Evolutionary conservation across 805 yeast genomes (phyloP).

Genomic region (Lachancea fermentati): DNA sequence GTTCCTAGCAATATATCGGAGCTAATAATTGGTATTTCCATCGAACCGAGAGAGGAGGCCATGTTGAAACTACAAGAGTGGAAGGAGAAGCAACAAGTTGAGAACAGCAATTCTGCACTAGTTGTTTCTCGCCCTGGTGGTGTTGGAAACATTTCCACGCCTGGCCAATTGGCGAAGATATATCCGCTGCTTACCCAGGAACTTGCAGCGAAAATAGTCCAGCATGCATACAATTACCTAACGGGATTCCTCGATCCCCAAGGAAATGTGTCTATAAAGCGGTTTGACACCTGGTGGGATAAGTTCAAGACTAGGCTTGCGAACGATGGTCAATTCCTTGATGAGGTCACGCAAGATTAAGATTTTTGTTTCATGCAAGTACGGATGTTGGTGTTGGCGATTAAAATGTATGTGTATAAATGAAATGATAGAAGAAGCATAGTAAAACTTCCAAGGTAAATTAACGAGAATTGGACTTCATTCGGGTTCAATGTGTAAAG

Average conservation of each 20-base stretch:
- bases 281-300: slow-evolving; percentile 93
- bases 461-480: too few relatives aligned
- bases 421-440: background rate
- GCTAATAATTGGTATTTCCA: slow-evolving; percentile 73
- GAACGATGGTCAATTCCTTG: slow-evolving; percentile 79
- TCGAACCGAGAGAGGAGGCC: slow-evolving; percentile 72
- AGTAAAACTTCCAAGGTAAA: too few relatives aligned
- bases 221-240: slow-evolving; percentile 85
- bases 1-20: slow-evolving; percentile 36
- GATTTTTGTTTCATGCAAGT: background rate
- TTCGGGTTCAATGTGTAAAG: too few relatives aligned
- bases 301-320: slow-evolving; percentile 71
- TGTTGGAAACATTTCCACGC: slow-evolving; percentile 19
- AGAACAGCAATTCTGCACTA: slow-evolving; percentile 16
- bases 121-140: slow-evolving; percentile 27
- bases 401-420: background rate
- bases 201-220: slow-evolving; percentile 81
- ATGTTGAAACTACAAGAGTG: slow-evolving; percentile 47
- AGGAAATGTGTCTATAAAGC: slow-evolving; percentile 82
- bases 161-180: slow-evolving; percentile 29
- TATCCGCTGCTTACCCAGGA: slow-evolving; percentile 45
- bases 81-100: slow-evolving; percentile 24
- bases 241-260: slow-evolving; percentile 77
- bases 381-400: background rate
- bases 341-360: slow-evolving; percentile 36